Evolutionary conservation across 2,329 filamentous ascomycete genomes (phyloP), one percentile per base, ranked within the genome.

Genomic region (Trichophyton rubrum): DNA sequence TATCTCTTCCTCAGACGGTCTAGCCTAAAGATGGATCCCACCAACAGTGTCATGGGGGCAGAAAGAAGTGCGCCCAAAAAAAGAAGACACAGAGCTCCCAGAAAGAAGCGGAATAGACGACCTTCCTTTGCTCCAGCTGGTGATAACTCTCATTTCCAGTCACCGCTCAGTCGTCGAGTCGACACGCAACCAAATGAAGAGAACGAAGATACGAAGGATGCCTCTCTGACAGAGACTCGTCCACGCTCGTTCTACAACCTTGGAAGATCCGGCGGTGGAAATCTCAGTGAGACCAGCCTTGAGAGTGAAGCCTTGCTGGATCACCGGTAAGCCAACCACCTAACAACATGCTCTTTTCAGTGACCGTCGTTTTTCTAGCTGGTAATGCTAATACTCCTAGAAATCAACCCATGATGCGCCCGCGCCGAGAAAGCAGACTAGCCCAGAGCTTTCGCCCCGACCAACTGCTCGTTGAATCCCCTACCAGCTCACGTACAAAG

Each of bases 291-390:
- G 67, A 90, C 88, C 0, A 97, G 92, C 72, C 77, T 97, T 64
- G 92, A 96, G 66, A 96, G 90, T 72, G 87, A 95, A 70, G 86
- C 84, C 6, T 77, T 97, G 66, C 77, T 97, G 17, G 92, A 97
- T 73, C 92, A 97, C 73, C 83, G 90, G 85, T 88, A 75, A 43
- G 40, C 40, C 4, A 43, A 17, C 11, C 33, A 13, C 11, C 33
- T 38, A 38, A 13, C 33, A 38, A 38, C 33, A 13, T 38, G 11
- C 33, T 38, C 33, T 13, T 38, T 38, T 38, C 33, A 38, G 11
- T 38, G 7, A 3, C 33, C 33, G 33, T 6, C 51, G 0, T 17
- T 35, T n/a, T 35, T 27, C 30, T 7, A 33, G 11, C 4, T 27
- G 3, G 15, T 20, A 8, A 20, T 33, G 38, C 41, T 45, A 56